Conservation (phyloP, 208 protist species). For the Trypanosoma boissoni region DNA sequence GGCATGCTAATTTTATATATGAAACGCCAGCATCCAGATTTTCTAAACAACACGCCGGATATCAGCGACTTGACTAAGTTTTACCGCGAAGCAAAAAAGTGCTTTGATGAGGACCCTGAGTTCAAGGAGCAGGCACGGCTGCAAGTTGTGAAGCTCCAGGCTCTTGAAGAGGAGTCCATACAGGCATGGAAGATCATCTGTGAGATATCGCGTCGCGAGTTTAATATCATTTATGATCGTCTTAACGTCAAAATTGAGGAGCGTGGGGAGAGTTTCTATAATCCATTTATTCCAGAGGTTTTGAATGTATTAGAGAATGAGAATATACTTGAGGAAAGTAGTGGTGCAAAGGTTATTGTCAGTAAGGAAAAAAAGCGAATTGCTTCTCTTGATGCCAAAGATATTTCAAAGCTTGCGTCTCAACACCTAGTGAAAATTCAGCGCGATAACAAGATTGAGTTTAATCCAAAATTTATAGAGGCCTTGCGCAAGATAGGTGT, state of each 20-base stretch:
- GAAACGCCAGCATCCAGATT: conserved; percentile 92
- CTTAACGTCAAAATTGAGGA: conserved; percentile 88
- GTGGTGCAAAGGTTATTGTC: conserved; percentile 88
- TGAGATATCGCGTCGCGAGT: conserved; percentile 92
- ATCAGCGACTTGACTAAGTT: conserved; percentile 94
- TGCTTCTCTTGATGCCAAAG: conserved; percentile 61
- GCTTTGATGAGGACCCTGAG: conserved; percentile 91
- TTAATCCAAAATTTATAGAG: conserved; percentile 74
- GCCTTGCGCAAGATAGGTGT: conserved; percentile 78
- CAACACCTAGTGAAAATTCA: conserved; percentile 64
- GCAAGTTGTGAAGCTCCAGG: conserved; percentile 92
- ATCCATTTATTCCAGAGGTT: conserved; percentile 86
- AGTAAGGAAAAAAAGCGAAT: conserved; percentile 63
- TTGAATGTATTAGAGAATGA: conserved; percentile 76
- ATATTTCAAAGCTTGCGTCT: conserved; percentile 80
- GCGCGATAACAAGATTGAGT: conserved; percentile 41
- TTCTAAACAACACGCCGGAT: conserved; percentile 76
- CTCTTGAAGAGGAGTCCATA: conserved; percentile 75
- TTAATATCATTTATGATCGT: conserved; percentile 91
- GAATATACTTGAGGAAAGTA: conserved; percentile 73
- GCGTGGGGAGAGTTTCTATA: conserved; percentile 97
- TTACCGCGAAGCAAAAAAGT: conserved; percentile 94
- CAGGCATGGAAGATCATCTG: conserved; percentile 91
- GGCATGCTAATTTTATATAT: conserved; percentile 98
- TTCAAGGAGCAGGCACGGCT: conserved; percentile 91